phyloP scores from a whole-genome alignment of 805 yeast species.

The Saccharomycopsis sp. region DNA sequence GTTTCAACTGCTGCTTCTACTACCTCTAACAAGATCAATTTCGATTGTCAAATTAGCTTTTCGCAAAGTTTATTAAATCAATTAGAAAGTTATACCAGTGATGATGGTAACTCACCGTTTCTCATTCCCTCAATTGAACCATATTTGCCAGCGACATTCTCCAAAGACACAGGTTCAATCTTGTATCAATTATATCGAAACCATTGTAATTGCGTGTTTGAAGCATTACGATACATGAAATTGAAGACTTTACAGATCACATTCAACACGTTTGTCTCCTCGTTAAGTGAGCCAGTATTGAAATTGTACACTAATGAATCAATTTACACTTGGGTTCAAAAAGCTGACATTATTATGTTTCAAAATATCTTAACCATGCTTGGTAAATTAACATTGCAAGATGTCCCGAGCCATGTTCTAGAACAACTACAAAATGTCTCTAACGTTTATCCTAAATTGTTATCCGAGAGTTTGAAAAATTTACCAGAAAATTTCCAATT shows the following conservation, averaged over 20 bases:
- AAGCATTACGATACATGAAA: constrained; percentile 61
- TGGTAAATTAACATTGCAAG: constrained; percentile 52
- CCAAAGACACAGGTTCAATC: constrained; percentile 53
- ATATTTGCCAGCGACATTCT: constrained; percentile 35
- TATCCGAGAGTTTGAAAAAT: constrained; percentile 34
- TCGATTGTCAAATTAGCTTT: constrained; percentile 20
- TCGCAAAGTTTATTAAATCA: constrained; percentile 22
- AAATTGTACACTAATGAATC: constrained; percentile 46
- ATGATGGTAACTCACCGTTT: constrained; percentile 28
- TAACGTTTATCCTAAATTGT: constrained; percentile 38
- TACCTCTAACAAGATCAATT: too few species aligned
- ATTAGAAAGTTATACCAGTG: constrained; percentile 25
- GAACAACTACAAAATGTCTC: constrained; percentile 49
- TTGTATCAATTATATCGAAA: constrained; percentile 55
- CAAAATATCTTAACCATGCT: constrained; percentile 48
- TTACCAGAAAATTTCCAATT: constrained; percentile 45
- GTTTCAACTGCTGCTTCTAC: neutral
- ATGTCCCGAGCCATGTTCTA: constrained; percentile 51
- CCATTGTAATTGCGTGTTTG: constrained; percentile 59
- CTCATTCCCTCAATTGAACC: constrained; percentile 33
- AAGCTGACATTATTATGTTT: constrained; percentile 63
- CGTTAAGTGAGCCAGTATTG: constrained; percentile 57
- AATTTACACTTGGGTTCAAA: constrained; percentile 53
- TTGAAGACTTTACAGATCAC: constrained; percentile 51
- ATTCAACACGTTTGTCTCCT: constrained; percentile 44